Evolutionary conservation across 164 flowering plant genomes (phyloP), one percentile per base, ranked within the genome.

Genomic region (Aristolochia californica): DNA sequence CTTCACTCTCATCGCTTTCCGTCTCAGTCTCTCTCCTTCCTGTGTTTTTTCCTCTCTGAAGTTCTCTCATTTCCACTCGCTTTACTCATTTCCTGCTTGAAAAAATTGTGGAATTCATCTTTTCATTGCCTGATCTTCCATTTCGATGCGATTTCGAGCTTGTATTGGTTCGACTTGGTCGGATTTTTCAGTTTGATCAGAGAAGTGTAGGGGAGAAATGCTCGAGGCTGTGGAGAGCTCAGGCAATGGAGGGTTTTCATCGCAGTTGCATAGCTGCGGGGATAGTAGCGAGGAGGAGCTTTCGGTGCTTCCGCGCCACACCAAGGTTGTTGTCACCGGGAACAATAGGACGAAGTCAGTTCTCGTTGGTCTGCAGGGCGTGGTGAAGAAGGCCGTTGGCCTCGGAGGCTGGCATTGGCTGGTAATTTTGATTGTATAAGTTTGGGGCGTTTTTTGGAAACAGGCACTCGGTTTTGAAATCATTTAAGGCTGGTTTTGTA

Each of bases 371-470:
- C 80, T 85, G 22, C 82, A 77, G 25, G 93, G 88, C 4, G 88
- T 85, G 23, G 93, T 85, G 24, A 85, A 85, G 78, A 85, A 85
- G 65, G 93, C 88, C 11, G 88, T 85, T 52, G 93, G 87, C 0
- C 84, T 85, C 25, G 93, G 93, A 0, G 93, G 93, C 2, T 85
- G 93, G 88, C 93, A 85, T 78, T 91, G 98, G 98, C 95, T 91
- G 91, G 97, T 91, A 78, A 23, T 34, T 34, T 3, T 34, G 75
- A 27, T 67, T 59, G 10, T 43, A 26, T 20, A 50, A 52, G 60
- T 57, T 53, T 24, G 24, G 17, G 51, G 9, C n/a, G n/a, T 34
- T 34, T 62, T 52, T 20, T 1, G 30, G 23, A 16, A 24, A 20
- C 8, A 58, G 63, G 48, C 20, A 45, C 53, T 58, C 38, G 43